phyloP scores from a whole-genome alignment of 805 yeast species.

The Ascoidea asiatica region DNA sequence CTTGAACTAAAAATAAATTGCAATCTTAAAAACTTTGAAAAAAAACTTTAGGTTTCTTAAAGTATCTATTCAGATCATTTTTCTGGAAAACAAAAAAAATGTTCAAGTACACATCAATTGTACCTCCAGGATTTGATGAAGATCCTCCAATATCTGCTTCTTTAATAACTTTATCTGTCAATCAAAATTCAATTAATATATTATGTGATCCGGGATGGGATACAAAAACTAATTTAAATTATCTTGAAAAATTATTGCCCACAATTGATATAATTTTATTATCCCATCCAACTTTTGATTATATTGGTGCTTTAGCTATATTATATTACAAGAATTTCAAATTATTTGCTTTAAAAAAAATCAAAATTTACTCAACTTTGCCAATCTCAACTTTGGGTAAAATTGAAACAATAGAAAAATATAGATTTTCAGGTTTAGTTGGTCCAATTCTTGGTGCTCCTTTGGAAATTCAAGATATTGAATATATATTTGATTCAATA shows the following conservation, averaged over 20 bases:
- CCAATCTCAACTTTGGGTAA: constrained; percentile 84
- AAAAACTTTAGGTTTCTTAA: no score
- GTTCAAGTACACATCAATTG: background rate
- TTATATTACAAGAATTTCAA: constrained; percentile 48
- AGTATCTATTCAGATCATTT: no score
- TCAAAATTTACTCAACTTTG: constrained; percentile 78
- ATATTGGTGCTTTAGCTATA: constrained; percentile 65
- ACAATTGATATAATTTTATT: constrained; percentile 56
- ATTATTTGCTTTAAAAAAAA: constrained; percentile 35
- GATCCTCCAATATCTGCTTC: background rate
- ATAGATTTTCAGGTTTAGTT: constrained; percentile 55
- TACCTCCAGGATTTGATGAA: background rate
- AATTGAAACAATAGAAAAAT: constrained; percentile 71
- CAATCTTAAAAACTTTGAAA: no score
- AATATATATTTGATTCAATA: constrained; percentile 64
- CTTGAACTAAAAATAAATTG: no score
- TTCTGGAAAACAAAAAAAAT: no score
- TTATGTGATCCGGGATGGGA: constrained; percentile 72
- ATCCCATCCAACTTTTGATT: constrained; percentile 79
- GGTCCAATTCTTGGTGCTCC: constrained; percentile 54
- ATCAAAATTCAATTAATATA: constrained; percentile 21
- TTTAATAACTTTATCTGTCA: background rate
- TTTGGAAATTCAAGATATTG: constrained; percentile 62
- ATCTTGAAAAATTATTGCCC: constrained; percentile 27
- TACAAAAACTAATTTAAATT: constrained; percentile 29